phyloP scores from a whole-genome alignment of 2,329 filamentous ascomycete species.

The Aschersonia sp. region DNA sequence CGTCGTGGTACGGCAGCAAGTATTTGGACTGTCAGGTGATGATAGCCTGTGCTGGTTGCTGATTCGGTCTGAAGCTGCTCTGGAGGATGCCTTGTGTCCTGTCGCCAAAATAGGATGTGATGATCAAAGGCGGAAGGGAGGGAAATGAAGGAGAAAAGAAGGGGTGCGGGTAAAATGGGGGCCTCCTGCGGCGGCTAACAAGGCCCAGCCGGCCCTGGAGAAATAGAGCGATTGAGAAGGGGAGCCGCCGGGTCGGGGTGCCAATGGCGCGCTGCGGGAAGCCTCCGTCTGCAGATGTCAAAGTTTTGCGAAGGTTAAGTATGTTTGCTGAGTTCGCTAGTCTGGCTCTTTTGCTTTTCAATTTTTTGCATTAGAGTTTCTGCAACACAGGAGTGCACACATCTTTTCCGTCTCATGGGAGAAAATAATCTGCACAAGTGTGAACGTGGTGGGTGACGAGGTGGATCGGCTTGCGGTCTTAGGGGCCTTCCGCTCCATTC shows the following conservation, averaged over 20 bases:
- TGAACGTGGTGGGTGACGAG: background rate
- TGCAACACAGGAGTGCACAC: background rate
- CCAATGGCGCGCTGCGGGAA: no score
- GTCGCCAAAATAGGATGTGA: no score
- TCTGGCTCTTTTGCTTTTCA: background rate
- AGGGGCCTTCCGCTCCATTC: background rate
- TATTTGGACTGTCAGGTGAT: no score
- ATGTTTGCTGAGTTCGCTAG: no score
- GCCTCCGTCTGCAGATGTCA: no score
- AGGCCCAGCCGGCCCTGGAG: background rate
- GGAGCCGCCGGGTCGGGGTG: no score
- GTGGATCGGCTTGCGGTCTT: background rate
- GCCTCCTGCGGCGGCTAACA: constrained; percentile 2
- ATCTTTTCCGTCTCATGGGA: background rate
- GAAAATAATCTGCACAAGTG: background rate
- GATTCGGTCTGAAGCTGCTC: no score
- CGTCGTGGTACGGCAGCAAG: no score
- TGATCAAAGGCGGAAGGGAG: constrained; percentile 1
- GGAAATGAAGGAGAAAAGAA: constrained; percentile 1
- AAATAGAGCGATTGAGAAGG: background rate
- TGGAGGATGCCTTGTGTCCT: no score
- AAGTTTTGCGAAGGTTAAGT: no score
- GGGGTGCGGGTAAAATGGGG: constrained; percentile 2
- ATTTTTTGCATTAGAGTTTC: background rate
- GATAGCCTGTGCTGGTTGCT: no score